Evolutionary conservation across 2,329 filamentous ascomycete species (phyloP).

Genomic region (Calonectria hongkongensis): DNA sequence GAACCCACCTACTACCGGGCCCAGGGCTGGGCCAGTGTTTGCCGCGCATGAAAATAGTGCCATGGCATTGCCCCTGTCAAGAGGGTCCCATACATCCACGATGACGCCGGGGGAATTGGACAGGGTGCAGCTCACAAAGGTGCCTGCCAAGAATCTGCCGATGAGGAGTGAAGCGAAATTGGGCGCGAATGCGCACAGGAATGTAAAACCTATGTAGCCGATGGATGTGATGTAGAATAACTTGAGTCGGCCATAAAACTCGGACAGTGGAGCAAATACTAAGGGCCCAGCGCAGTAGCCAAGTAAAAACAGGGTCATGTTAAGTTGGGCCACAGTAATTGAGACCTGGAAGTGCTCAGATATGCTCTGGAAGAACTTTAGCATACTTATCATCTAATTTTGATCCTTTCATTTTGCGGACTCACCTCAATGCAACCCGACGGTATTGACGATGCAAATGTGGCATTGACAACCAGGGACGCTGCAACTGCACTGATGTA

Average conservation of each 20-base stretch:
- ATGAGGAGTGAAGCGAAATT: conserved; percentile 72
- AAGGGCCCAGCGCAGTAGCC: conserved; percentile 75
- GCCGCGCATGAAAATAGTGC: neutral
- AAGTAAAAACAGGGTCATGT: neutral
- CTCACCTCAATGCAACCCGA: neutral
- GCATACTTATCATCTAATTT: neutral
- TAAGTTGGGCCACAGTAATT: neutral
- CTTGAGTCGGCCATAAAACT: conserved; percentile 74
- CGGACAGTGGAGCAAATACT: conserved; percentile 73
- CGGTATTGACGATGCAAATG: neutral
- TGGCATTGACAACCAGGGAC: neutral
- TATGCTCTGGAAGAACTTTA: neutral
- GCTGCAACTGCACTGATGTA: neutral
- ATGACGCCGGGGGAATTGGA: neutral
- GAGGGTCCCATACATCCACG: neutral
- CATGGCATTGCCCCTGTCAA: neutral
- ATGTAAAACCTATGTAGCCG: conserved; percentile 70
- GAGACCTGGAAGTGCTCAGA: neutral
- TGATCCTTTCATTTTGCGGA: too few relatives aligned
- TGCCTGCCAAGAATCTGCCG: conserved; percentile 62
- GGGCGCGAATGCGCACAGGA: conserved; percentile 72
- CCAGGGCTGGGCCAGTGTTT: neutral
- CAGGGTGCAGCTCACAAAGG: neutral
- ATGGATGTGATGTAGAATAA: conserved; percentile 71
- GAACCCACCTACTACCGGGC: neutral